Base-by-base conservation (phyloP, 1,139 yeast species). In the Yamadazyma jaroonii region DNA sequence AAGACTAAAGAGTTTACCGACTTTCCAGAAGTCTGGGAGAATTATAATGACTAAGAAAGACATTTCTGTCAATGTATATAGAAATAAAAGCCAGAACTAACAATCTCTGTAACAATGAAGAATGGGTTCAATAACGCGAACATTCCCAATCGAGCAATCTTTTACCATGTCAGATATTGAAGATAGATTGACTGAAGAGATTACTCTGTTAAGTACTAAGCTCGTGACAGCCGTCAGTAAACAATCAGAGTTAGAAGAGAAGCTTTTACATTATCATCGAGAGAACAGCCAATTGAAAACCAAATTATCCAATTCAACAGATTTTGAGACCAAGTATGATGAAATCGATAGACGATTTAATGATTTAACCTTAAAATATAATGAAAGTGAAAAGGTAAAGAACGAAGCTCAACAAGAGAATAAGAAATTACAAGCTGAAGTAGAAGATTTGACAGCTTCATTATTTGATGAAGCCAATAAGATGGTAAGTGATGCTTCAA, bases 401-500 rank as follows among this genome's bases (percentile, higher is more conserved):
- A 57, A 52, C n/a, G 69, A 59, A 3, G 80, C 85, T 1, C 85
- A 82, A 44, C 62, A 66, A 12, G 83, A 83, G 46, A 81, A 77
- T 34, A 65, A 69, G 35, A 72, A 75, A 44, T 59, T 87, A 33
- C 74, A 80, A 41, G 75, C 70, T 13, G 95, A 87, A 55, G 84
- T 86, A 22, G 92, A 84, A 54, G 95, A 86, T 32, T 64, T 87
- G 38, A 77, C 88, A 1, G 87, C 81, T 2, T 78, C 88, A 2
- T 61, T 86, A 31, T 86, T 86, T 56, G 82, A 78, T 49, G 92
- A 85, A 53, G 95, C 95, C 14, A 85, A 85, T 54, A 72, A 73
- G 35, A 84, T 84, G 85, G 95, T 86, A 10, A 77, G 79, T 42
- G 76, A 77, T 47, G 94, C 92, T 1, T 75, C 82, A 41, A 64